Evolutionary conservation across 768 basidiomycete species (phyloP), one percentile per base, ranked within the genome.

Genomic region (Phaffia tasmanica): DNA sequence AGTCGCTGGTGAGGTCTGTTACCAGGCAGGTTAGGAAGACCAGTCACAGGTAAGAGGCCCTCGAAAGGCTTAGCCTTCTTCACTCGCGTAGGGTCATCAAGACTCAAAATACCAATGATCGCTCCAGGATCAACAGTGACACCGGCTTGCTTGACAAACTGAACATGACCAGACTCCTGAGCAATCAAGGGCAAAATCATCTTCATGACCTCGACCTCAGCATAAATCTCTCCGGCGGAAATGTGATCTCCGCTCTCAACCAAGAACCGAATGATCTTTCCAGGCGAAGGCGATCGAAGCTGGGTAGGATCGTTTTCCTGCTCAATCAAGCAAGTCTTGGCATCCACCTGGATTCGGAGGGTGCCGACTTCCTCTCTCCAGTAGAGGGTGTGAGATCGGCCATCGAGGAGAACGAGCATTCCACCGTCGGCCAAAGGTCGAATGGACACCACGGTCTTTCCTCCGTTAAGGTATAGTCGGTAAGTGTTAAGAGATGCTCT

Each of bases 241-340:
- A 99, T 83, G 76, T 98, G 95, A 68, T 99, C 95, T 9, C 95
- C 95, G 66, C 89, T 93, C 73, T 99, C 95, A 70, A 98, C 85
- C 70, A 98, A 83, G 80, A 86, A 93, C 46, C 93, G 83, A 64
- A 99, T 83, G 58, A 99, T 83, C 78, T 99, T 99, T 48, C 95
- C 95, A 14, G 95, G 95, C 78, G 86, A 89, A 11, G 95, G 95
- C 73, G 88, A 91, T 72, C 95, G 82, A 56, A 98, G 81, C 76
- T 98, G 94, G 27, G 95, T 99, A 11, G 95, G 95, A 73, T 99
- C 95, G 72, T 97, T 97, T 81, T 99, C 95, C 78, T 98, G 93
- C 77, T 97, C 95, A 72, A 99, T 92, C 79, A 97, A 81, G 76
- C 93, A 95, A 19, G 95, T 99, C 82, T 97, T 94, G 62, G 91